Conservation (phyloP, 2,329 filamentous ascomycete species). For the Tolypocladium capitatum region DNA sequence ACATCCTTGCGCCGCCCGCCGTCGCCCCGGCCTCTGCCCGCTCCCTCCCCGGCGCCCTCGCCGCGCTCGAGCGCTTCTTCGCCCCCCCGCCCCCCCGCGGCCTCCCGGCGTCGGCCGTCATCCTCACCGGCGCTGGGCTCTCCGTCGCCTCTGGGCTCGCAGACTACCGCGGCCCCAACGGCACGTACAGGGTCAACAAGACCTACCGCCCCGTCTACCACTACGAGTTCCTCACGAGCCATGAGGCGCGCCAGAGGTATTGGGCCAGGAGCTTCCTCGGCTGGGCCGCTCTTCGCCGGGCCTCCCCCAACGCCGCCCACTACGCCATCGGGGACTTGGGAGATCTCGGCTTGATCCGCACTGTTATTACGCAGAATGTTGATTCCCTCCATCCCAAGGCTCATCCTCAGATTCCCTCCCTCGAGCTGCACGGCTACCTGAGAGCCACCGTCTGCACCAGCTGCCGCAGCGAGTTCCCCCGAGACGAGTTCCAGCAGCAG, state of each 20-base stretch:
- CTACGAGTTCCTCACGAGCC: slow-evolving; percentile 70
- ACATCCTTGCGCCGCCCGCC: slow-evolving; percentile 60
- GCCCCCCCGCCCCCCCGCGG: slow-evolving; percentile 39
- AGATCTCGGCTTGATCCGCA: slow-evolving; percentile 55
- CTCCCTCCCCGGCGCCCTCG: slow-evolving; percentile 58
- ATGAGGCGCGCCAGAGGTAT: slow-evolving; percentile 81
- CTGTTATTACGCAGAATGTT: slow-evolving; percentile 89
- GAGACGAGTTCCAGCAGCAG: slow-evolving; percentile 62
- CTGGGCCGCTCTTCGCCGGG: slow-evolving; percentile 69
- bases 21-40: slow-evolving; percentile 62
- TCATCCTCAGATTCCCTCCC: slow-evolving; percentile 59
- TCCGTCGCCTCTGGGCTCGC: slow-evolving; percentile 86
- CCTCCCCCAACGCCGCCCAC: slow-evolving; percentile 70
- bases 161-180: slow-evolving; percentile 80
- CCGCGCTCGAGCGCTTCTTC: slow-evolving; percentile 67
- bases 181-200: slow-evolving; percentile 87
- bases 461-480: slow-evolving; percentile 58
- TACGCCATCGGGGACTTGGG: slow-evolving; percentile 62
- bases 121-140: slow-evolving; percentile 72
- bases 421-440: slow-evolving; percentile 88
- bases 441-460: slow-evolving; percentile 68
- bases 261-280: slow-evolving; percentile 93
- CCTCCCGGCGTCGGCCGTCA: slow-evolving; percentile 33
- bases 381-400: slow-evolving; percentile 80
- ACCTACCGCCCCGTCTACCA: slow-evolving; percentile 86